phyloP scores from a whole-genome alignment of 768 basidiomycete genomes.

The Pleurotus ostreatus region DNA sequence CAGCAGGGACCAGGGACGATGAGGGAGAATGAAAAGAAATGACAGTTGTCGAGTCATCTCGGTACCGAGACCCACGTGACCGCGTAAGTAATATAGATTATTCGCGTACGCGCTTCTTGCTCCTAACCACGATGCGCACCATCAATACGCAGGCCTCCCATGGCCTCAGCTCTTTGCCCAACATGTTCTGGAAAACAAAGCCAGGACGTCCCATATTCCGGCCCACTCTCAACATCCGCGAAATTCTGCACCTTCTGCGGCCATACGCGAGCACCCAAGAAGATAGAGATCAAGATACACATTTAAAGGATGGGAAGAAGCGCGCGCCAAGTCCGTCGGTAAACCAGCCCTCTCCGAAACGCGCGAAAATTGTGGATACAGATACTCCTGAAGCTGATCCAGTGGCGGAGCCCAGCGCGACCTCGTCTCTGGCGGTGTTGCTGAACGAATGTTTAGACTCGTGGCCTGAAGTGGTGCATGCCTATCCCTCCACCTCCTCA shows the following conservation, averaged over 20 bases:
- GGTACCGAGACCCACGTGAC: background rate
- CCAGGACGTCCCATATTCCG: slow-evolving; percentile 11
- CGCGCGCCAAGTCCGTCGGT: background rate
- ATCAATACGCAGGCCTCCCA: slow-evolving; percentile 1
- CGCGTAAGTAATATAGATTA: background rate
- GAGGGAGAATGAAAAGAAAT: too few species aligned
- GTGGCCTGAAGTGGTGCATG: background rate
- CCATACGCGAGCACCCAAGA: background rate
- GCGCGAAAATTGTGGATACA: background rate
- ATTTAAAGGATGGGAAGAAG: slow-evolving; percentile 6
- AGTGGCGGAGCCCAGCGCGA: background rate
- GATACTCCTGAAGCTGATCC: background rate
- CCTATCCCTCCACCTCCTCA: background rate
- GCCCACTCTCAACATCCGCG: slow-evolving; percentile 22
- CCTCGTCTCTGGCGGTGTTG: background rate
- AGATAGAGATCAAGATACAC: slow-evolving; percentile 15
- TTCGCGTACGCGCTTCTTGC: background rate
- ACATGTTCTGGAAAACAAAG: slow-evolving; percentile 14
- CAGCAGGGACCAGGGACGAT: too few species aligned
- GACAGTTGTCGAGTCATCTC: too few species aligned
- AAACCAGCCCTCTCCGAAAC: background rate
- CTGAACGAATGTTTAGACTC: background rate
- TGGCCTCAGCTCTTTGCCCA: background rate
- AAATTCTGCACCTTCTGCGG: slow-evolving; percentile 18
- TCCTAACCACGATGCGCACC: background rate